A percentile compares a stretch with the other conserved stretches of the same genome.
Evolutionary conservation across 345 rosid genomes (phyloP).

Genomic region (Camelina laxa): DNA sequence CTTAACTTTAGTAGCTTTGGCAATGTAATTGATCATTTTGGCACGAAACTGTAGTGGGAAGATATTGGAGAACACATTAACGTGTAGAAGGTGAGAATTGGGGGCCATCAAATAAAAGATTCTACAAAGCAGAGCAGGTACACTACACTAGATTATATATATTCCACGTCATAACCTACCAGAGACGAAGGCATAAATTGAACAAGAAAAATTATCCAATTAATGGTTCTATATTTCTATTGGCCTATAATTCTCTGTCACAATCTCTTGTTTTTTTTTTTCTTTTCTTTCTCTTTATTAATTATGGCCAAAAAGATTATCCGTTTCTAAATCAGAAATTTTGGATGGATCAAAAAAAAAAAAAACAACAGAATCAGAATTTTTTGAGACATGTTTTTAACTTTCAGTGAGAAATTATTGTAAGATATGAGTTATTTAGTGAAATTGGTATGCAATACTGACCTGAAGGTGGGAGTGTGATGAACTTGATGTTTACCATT

Average conservation of each 20-base stretch:
- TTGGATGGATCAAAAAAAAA: too few species aligned
- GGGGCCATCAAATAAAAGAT: constrained; percentile 40
- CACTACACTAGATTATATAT: constrained; percentile 29
- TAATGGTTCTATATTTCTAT: constrained; percentile 1
- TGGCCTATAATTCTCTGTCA: constrained; percentile 5
- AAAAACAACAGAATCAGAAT: too few species aligned
- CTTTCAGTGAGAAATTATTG: background rate
- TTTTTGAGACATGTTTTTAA: background rate
- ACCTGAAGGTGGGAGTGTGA: constrained; percentile 76
- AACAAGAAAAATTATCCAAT: constrained; percentile 5
- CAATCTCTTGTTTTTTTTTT: background rate
- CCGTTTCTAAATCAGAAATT: constrained; percentile 13
- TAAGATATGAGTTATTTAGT: background rate
- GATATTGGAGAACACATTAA: constrained; percentile 35
- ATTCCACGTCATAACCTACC: constrained; percentile 32
- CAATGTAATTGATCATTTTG: background rate
- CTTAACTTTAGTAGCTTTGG: constrained; percentile 11
- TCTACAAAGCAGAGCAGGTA: constrained; percentile 28
- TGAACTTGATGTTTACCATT: constrained; percentile 68
- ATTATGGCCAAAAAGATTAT: background rate
- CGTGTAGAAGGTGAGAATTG: constrained; percentile 28
- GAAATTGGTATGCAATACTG: constrained; percentile 25
- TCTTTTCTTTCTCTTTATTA: background rate
- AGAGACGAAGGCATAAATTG: constrained; percentile 15
- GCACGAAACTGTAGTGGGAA: constrained; percentile 32